phyloP scores from a whole-genome alignment of 2,329 filamentous ascomycete species.

The Exophiala oligosperma region DNA sequence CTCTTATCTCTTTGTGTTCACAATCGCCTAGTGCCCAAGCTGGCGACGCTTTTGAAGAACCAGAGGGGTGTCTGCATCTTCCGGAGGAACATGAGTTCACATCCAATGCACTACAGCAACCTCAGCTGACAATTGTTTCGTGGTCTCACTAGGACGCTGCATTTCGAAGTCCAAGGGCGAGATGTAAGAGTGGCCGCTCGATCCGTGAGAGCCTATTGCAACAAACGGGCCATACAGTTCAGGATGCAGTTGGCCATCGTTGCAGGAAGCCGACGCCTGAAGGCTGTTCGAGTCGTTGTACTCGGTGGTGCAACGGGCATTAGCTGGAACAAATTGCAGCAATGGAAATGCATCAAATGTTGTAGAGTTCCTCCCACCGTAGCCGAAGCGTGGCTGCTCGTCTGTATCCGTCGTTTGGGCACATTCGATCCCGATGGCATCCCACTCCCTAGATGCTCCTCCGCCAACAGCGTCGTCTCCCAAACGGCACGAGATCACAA shows the following conservation, averaged over 20 bases:
- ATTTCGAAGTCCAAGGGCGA: slow-evolving; percentile 1
- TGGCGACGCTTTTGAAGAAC: background rate
- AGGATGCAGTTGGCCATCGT: slow-evolving; percentile 1
- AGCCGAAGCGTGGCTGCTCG: slow-evolving; percentile 1
- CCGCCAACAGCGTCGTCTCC: background rate
- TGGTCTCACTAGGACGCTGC: background rate
- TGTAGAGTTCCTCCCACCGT: background rate
- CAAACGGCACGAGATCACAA: slow-evolving; percentile 6
- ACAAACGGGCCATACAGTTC: background rate
- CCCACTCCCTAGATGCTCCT: slow-evolving; percentile 3
- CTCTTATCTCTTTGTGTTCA: background rate
- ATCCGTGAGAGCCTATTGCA: slow-evolving; percentile 1
- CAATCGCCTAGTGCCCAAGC: background rate
- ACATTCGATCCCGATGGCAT: background rate
- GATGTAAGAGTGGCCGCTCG: background rate
- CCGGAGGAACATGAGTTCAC: slow-evolving; percentile 17
- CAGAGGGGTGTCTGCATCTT: background rate
- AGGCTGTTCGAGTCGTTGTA: slow-evolving; percentile 1
- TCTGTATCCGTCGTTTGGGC: background rate
- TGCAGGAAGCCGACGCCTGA: slow-evolving; percentile 7
- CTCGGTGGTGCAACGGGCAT: slow-evolving; percentile 2
- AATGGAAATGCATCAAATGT: background rate
- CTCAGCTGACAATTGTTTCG: slow-evolving; percentile 16
- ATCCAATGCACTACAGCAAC: slow-evolving; percentile 4
- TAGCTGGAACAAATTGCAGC: background rate